phyloP scores from a whole-genome alignment of 2,329 filamentous ascomycete genomes.

The Botrytis porri region DNA sequence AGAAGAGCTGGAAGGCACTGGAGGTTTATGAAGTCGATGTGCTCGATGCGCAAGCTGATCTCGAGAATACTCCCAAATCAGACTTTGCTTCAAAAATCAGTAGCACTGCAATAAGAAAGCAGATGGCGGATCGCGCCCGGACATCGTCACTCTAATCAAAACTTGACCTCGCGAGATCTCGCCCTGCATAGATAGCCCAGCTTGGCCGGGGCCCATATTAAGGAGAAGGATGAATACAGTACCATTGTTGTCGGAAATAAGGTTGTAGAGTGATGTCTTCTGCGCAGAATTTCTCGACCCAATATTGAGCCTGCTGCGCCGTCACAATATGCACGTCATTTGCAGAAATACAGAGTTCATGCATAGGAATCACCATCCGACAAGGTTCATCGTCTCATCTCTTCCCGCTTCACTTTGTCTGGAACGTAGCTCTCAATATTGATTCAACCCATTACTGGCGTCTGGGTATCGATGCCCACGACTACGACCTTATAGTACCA shows the following conservation, averaged over 20 bases:
- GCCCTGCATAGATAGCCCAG: background rate
- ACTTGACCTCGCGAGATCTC: background rate
- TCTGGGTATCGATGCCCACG: constrained; percentile 11
- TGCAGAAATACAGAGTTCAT: constrained; percentile 17
- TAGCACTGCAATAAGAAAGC: constrained; percentile 77
- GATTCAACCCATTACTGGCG: constrained; percentile 2
- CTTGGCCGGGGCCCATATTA: background rate
- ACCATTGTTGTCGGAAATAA: constrained; percentile 1
- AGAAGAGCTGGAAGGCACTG: constrained; percentile 72
- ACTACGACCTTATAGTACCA: constrained; percentile 9
- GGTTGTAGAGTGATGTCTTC: constrained; percentile 10
- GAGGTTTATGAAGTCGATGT: constrained; percentile 89
- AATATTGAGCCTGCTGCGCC: constrained; percentile 10
- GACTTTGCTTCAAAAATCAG: constrained; percentile 83
- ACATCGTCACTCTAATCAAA: constrained; percentile 27
- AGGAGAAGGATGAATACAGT: constrained; percentile 8
- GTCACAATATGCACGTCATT: constrained; percentile 21
- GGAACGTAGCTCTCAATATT: background rate
- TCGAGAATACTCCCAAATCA: constrained; percentile 43
- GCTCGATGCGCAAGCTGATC: constrained; percentile 63
- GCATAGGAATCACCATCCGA: constrained; percentile 12
- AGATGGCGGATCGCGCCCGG: constrained; percentile 36
- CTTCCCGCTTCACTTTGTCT: constrained; percentile 1
- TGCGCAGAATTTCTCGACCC: background rate
- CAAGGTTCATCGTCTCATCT: background rate